Base-by-base conservation (phyloP, 1,284 basidiomycete species). In the Mycena citricolor region DNA sequence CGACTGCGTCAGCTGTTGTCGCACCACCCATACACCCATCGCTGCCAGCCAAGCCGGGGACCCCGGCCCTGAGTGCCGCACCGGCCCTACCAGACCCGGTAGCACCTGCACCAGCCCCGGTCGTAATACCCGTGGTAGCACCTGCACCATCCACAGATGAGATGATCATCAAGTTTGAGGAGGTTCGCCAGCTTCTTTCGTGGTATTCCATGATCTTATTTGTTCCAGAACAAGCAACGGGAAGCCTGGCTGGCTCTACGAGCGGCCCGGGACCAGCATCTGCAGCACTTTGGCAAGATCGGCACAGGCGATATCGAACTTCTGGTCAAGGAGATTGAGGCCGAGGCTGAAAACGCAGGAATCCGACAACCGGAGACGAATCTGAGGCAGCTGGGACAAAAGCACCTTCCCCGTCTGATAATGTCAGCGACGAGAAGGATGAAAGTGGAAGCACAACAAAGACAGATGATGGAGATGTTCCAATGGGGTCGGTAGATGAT, bases 221-320 rank as follows among this genome's bases (percentile, higher is more conserved):
- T 26, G 40, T 46, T 32, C 22, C 55, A 89, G 86, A 81, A 77
- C 61, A 88, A 87, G 56, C 74, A 82, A 51, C 76, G 82, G 5
- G 78, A 77, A 74, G 68, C 83, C 8, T 89, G 86, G 86, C 70
- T 89, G n/a, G 82, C 82, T n/a, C 73, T 89, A 48, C 82, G 86
- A 22, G 76, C 77, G 39, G 78, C 82, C 46, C 81, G 86, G 26
- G 86, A 87, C 54, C 74, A 77, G 50, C 68, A 87, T 61, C 60
- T 86, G 35, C 77, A 80, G 53, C 79, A 83, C 55, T 86, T 88
- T 50, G 77, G 79, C n/a, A 84, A 79, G 66, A 85, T 87, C 52
- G 84, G 82, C n/a, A 79, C 77, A n/a, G 86, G 85, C 8, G 85
- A 88, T 52, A 69, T 88, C 45, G 66, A 75, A 33, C 58, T 71